Base-by-base conservation (phyloP, 805 yeast species). In the Schwanniomyces sp. region DNA sequence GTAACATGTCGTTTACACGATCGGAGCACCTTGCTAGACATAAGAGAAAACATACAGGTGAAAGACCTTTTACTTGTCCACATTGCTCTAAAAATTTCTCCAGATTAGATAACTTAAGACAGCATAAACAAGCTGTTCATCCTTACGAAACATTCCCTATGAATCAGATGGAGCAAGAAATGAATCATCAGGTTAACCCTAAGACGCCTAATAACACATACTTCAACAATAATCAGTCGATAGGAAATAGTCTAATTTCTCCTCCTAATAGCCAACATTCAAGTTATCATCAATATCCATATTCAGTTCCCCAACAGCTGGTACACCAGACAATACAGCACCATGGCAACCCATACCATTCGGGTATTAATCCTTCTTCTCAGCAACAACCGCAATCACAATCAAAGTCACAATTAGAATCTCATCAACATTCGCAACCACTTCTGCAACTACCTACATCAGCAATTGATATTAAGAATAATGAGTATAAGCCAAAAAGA, bases 1-100 rank as follows among this genome's bases (percentile, higher is more conserved):
- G 97, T 67, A 74, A 72, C 47, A 91, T 91, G 96, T 79, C 91
- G 6, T 91, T 91, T 66, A 88, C 96, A 2, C 75, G 97, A 43
- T 85, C 94, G 7, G 97, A 91, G 63, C 97, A 91, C 67, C 76
- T 91, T 55, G 96, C 96, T 1, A 76, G 97, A 49, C 97, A 91
- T 69, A 86, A 91, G 45, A 73, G 97, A 49, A 91, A 91, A 58
- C 97, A 91, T 64, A 91, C 97, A 0, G 97, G 97, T 38, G 97
- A 91, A 64, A 75, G 96, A 48, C 97, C 97, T 2, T 91, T 90
- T 64, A 82, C 87, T 45, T 91, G 97, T 65, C 86, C 85, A 42
- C 86, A 86, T 63, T 88, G 96, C 63, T 74, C 83, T 29, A 83
- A 91, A 60, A 79, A 82, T 61, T 91, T 91, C 62, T 84, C 91